Conservation (phyloP, 225 moss, liverwort and hornwort species). For the Pseudisothecium myosuroides region DNA sequence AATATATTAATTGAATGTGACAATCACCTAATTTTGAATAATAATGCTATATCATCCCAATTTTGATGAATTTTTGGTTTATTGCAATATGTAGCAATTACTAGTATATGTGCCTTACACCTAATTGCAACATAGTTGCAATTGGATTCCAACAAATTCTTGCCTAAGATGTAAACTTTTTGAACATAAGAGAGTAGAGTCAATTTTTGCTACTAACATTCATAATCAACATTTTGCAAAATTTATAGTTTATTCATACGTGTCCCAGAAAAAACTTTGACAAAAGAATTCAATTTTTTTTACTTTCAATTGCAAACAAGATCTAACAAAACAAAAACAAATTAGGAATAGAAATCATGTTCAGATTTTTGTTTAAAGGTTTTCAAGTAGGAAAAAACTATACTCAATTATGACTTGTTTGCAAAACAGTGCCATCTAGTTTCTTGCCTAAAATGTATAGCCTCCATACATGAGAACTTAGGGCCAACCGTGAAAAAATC, state of each 20-base stretch:
- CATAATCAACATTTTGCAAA: not conserved
- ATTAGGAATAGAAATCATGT: not conserved
- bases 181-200: not conserved
- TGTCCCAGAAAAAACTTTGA: not conserved
- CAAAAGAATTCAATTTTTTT: not conserved
- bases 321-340: not conserved
- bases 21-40: not conserved
- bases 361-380: not conserved
- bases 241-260: not conserved
- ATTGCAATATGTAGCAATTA: not conserved
- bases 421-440: rapidly evolving
- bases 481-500: rapidly evolving
- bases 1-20: rapidly evolving
- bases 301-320: not conserved
- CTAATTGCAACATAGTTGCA: not conserved
- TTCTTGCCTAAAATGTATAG: not conserved
- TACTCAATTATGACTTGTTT: not conserved
- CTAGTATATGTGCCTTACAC: rapidly evolving
- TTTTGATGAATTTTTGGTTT: not conserved
- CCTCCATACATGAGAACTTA: not conserved
- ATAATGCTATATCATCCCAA: not conserved
- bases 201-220: not conserved
- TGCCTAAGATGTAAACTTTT: not conserved
- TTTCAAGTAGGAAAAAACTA: rapidly evolving
- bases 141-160: not conserved